Conservation (phyloP, 768 basidiomycete species). For the Mycena alexandri region DNA sequence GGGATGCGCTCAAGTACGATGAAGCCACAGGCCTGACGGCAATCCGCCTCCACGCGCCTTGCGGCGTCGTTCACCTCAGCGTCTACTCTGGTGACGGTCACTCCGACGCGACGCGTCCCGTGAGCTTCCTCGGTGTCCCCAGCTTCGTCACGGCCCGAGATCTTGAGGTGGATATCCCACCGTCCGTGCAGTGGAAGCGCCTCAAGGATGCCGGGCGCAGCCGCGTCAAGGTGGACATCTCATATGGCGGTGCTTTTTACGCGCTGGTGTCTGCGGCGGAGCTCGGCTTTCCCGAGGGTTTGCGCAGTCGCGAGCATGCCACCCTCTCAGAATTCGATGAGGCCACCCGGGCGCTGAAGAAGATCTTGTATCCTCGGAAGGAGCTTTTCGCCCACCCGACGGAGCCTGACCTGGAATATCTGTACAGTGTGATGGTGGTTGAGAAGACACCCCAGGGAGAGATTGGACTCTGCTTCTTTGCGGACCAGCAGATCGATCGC, state of each 20-base stretch:
- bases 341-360: slow-evolving; percentile 48
- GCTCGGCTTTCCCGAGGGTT: slow-evolving; percentile 50
- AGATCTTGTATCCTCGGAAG: slow-evolving; percentile 35
- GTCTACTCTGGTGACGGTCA: slow-evolving; percentile 45
- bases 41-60: slow-evolving; percentile 54
- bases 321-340: slow-evolving; percentile 44
- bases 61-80: slow-evolving; percentile 50
- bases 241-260: slow-evolving; percentile 57
- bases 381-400: slow-evolving; percentile 47
- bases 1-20: slow-evolving; percentile 41
- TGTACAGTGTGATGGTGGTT: slow-evolving; percentile 54
- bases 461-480: slow-evolving; percentile 52
- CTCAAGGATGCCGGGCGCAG: slow-evolving; percentile 32
- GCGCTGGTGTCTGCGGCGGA: slow-evolving; percentile 49
- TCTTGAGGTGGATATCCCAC: slow-evolving; percentile 47
- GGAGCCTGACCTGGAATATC: slow-evolving; percentile 49
- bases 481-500: slow-evolving; percentile 54
- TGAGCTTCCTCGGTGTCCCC: slow-evolving; percentile 52
- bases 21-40: slow-evolving; percentile 31
- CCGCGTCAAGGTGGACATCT: slow-evolving; percentile 47
- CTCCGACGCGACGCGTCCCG: slow-evolving; percentile 46
- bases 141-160: slow-evolving; percentile 48
- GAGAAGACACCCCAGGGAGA: slow-evolving; percentile 41
- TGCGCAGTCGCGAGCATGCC: slow-evolving; percentile 15
- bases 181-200: slow-evolving; percentile 43